phyloP scores from a whole-genome alignment of 2,329 filamentous ascomycete genomes.

The Hymenoscyphus repandus region DNA sequence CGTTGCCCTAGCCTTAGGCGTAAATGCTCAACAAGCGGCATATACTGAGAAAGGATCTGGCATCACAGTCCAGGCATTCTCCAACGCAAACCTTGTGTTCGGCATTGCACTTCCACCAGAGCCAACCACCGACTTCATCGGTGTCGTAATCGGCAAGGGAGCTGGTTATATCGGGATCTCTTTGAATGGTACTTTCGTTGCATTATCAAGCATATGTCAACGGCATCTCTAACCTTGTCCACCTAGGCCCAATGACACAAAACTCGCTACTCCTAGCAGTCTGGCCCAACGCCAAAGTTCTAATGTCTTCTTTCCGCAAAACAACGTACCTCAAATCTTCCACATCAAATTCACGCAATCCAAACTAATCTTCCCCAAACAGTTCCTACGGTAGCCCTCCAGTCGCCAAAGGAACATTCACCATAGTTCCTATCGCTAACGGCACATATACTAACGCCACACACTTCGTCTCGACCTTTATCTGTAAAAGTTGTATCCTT shows the following conservation, averaged over 20 bases:
- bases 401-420: constrained; percentile 33
- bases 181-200: constrained; percentile 32
- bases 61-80: constrained; percentile 1
- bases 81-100: background rate
- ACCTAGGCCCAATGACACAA: constrained; percentile 36
- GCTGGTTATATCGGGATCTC: constrained; percentile 45
- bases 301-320: constrained; percentile 37
- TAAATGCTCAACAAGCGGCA: background rate
- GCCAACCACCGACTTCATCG: constrained; percentile 47
- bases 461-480: constrained; percentile 48
- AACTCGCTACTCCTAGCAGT: constrained; percentile 42
- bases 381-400: constrained; percentile 41
- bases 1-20: background rate
- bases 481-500: constrained; percentile 41
- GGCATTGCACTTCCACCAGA: constrained; percentile 47
- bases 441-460: constrained; percentile 49
- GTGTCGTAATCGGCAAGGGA: constrained; percentile 42
- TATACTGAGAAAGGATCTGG: constrained; percentile 5
- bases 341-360: background rate
- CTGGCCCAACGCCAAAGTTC: constrained; percentile 42
- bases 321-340: constrained; percentile 26
- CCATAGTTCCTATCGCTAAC: constrained; percentile 39
- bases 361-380: background rate
- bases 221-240: no score
- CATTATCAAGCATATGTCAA: no score